Evolutionary conservation across 768 basidiomycete genomes (phyloP), one percentile per base, ranked within the genome.

Genomic region (Dacryopinax spathularia): DNA sequence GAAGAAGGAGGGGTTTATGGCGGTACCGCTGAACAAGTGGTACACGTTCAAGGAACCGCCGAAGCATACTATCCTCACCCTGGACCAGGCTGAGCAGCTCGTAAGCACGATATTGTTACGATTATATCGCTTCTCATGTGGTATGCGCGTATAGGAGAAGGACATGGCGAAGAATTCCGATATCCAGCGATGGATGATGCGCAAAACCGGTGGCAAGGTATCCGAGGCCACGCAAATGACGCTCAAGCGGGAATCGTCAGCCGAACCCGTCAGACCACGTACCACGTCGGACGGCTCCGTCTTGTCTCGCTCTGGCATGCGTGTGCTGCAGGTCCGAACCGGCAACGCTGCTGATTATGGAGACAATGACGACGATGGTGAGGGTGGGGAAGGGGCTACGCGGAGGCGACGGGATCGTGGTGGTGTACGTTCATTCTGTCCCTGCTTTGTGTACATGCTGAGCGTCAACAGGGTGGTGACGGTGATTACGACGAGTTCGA

Each of bases 31-130:
- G 4, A 84, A 90, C 72, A 81, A 91, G 43, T 93, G 89, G 88
- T 94, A 93, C 79, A 91, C 90, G 74, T 92, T 92, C 72, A 89
- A 89, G 75, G 91, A 90, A 78, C 85, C 84, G 68, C 80, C 88
- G 41, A 86, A 84, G 69, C 84, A 90, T 69, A 80, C 83, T 69
- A 76, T 89, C 16, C 86, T 85, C 43, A 81, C 82, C 37, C 78
- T 79, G 74, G 87, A 77, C 75, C 84, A 78, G 75, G 86, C 77
- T 69, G 90, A 81, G 80, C 3, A 12, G 6, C 33, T 22, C 44
- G 9, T 27, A n/a, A 15, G 22, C n/a, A 72, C 72, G 71, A 70
- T 68, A 34, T 10, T 33, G 20, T 63, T n/a, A 22, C 25, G 7
- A n/a, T 25, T 27, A 7, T 10, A 56, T 22, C 66, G 67, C 65